These are phyloP conservation scores for Ceratocystis smalleyi DNA, from an alignment of 2,329 filamentous ascomycete species.

Conservation along the genomic window DNA sequence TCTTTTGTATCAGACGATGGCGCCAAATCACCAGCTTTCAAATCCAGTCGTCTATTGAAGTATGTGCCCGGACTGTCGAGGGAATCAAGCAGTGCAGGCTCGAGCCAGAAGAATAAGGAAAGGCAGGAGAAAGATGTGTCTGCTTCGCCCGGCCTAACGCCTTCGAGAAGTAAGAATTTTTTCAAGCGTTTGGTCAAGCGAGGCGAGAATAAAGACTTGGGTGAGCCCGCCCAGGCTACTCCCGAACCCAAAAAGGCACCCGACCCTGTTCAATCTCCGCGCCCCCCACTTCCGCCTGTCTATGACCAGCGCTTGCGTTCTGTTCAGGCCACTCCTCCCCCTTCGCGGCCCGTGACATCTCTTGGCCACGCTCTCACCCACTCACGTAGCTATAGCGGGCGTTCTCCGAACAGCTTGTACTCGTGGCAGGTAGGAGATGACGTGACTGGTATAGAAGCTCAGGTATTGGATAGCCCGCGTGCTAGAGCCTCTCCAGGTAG, in stretches of 20 bases:
- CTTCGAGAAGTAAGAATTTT: constrained; percentile 12
- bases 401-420: constrained; percentile 37
- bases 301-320: constrained; percentile 8
- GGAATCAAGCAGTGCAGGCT: constrained; percentile 12
- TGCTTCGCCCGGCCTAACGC: not conserved
- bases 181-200: constrained; percentile 13
- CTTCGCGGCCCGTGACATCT: constrained; percentile 8
- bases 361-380: constrained; percentile 10
- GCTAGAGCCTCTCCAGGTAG: constrained; percentile 24
- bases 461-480: constrained; percentile 41
- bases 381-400: constrained; percentile 12
- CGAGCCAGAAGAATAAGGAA: constrained; percentile 1
- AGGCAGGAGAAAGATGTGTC: constrained; percentile 5
- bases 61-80: constrained; percentile 14
- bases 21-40: constrained; percentile 8
- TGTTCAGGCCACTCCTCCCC: constrained; percentile 5
- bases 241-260: not conserved
- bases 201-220: constrained; percentile 7
- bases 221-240: not conserved
- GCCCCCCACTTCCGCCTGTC: constrained; percentile 2
- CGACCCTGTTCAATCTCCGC: not conserved
- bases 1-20: constrained; percentile 15
- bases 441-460: constrained; percentile 41
- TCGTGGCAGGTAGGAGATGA: constrained; percentile 43
- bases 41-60: constrained; percentile 14